phyloP scores from a whole-genome alignment of 176 grass and related monocot genomes.

The Ensete ventricosum region DNA sequence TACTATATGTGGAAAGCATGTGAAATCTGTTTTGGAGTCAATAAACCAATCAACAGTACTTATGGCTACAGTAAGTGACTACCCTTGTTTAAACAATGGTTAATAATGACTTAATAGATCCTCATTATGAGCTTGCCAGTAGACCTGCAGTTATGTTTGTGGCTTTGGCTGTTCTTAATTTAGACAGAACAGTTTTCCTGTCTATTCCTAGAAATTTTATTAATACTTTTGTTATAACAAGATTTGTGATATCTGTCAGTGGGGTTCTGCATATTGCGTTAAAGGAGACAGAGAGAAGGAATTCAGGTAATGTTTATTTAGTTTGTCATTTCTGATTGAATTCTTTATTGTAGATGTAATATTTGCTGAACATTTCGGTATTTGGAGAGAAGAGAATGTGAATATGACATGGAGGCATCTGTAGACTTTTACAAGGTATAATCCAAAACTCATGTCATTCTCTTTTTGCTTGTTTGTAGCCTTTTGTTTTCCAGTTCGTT shows the following conservation, averaged over 20 bases:
- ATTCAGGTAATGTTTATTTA: slow-evolving; percentile 45
- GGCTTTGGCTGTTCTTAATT: too few relatives aligned
- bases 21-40: too few relatives aligned
- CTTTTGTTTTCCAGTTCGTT: background rate
- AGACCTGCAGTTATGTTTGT: too few relatives aligned
- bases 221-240: too few relatives aligned
- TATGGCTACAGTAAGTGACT: too few relatives aligned
- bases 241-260: slow-evolving; percentile 30
- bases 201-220: too few relatives aligned
- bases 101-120: too few relatives aligned
- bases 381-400: slow-evolving; percentile 83
- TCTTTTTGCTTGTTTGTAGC: background rate
- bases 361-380: slow-evolving; percentile 36
- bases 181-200: too few relatives aligned
- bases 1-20: too few relatives aligned
- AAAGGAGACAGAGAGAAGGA: slow-evolving; percentile 60
- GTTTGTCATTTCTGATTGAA: background rate
- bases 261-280: slow-evolving; percentile 89
- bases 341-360: background rate
- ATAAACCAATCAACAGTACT: too few relatives aligned
- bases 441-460: background rate
- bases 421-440: slow-evolving; percentile 81
- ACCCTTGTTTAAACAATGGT: too few relatives aligned
- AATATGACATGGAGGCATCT: slow-evolving; percentile 73
- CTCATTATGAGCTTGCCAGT: too few relatives aligned